Conservation (phyloP, 2,329 filamentous ascomycete genomes). For the Penicillium decumbens region DNA sequence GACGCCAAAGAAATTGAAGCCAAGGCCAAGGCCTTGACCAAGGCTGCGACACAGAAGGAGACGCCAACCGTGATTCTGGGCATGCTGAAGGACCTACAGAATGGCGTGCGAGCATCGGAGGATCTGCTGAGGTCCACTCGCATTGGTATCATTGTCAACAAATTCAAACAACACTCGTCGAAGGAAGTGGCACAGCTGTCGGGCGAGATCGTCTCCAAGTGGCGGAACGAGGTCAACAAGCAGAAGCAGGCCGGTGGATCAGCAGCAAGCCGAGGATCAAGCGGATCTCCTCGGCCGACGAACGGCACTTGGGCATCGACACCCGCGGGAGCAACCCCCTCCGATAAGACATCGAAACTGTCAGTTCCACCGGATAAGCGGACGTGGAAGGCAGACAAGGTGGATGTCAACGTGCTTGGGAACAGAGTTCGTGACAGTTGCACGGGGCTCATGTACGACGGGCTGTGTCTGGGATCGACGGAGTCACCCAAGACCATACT, state of each 20-base stretch:
- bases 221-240: constrained; percentile 46
- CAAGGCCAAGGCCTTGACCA: constrained; percentile 72
- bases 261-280: constrained; percentile 37
- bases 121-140: constrained; percentile 86
- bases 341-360: constrained; percentile 50
- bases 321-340: constrained; percentile 45
- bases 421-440: constrained; percentile 73
- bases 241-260: constrained; percentile 42
- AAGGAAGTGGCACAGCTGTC: constrained; percentile 67
- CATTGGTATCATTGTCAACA: constrained; percentile 84
- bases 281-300: constrained; percentile 43
- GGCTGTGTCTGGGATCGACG: constrained; percentile 67
- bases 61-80: constrained; percentile 66
- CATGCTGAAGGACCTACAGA: constrained; percentile 73
- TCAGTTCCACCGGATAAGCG: constrained; percentile 67
- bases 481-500: constrained; percentile 62
- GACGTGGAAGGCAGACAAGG: constrained; percentile 73
- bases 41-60: constrained; percentile 71
- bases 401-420: constrained; percentile 71
- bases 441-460: constrained; percentile 90
- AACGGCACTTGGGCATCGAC: constrained; percentile 50
- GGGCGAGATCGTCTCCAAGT: constrained; percentile 73
- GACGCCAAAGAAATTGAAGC: constrained; percentile 76
- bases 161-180: constrained; percentile 75
- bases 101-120: constrained; percentile 77